phyloP scores from a whole-genome alignment of 176 grass and related monocot species.

The Tillandsia leiboldiana region DNA sequence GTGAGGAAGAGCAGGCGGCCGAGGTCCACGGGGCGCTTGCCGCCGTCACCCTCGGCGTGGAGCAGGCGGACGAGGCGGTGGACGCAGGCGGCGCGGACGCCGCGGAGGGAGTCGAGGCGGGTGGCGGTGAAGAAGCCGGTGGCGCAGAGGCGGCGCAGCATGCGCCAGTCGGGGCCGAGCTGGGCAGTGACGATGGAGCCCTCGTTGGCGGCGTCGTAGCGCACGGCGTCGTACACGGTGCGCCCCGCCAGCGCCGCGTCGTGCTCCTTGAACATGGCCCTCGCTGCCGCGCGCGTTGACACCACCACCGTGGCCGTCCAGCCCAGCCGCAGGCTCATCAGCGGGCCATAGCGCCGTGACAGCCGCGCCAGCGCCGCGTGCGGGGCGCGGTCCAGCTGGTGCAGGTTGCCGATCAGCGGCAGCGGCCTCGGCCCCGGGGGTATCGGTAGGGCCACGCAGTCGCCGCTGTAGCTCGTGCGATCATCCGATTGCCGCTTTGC shows the following conservation, averaged over 20 bases:
- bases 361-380: constrained; percentile 13
- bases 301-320: constrained; percentile 6
- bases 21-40: background rate
- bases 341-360: constrained; percentile 6
- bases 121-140: constrained; percentile 10
- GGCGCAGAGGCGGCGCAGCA: constrained; percentile 11
- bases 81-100: background rate
- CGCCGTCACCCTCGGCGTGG: background rate
- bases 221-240: constrained; percentile 7
- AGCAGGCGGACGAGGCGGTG: background rate
- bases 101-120: background rate
- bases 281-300: constrained; percentile 12
- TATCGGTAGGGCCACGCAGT: background rate
- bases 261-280: background rate
- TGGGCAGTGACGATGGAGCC: constrained; percentile 11
- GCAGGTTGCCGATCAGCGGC: constrained; percentile 21
- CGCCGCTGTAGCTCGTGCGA: too few relatives aligned
- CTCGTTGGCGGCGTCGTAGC: background rate
- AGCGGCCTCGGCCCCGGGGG: constrained; percentile 16
- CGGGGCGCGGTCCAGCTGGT: constrained; percentile 6
- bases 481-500: too few relatives aligned
- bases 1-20: constrained; percentile 6
- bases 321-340: constrained; percentile 16
- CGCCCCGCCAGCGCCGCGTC: background rate
- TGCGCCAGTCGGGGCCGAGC: constrained; percentile 4